These are phyloP conservation scores for Rhodomyrtus psidioides DNA, from an alignment of 441 rosid genomes.

Conservation along the genomic window DNA sequence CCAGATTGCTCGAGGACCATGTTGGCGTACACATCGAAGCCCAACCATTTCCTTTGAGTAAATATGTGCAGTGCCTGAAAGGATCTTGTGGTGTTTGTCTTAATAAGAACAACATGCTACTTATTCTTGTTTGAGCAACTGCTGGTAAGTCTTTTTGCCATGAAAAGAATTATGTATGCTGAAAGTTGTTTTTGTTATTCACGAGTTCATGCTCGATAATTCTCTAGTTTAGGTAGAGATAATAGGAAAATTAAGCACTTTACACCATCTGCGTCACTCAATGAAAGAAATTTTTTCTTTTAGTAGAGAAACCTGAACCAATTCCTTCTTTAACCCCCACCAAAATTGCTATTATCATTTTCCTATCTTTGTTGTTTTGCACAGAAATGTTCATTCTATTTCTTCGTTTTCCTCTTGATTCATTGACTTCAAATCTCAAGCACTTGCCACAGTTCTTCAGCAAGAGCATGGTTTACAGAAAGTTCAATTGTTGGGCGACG, in stretches of 20 bases:
- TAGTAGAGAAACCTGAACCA: not conserved
- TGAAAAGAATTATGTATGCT: not conserved
- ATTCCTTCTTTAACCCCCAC: not conserved
- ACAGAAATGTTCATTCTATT: not conserved
- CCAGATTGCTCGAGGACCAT: too few relatives aligned
- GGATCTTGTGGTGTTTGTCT: slow-evolving; percentile 85
- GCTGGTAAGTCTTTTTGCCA: slow-evolving; percentile 49
- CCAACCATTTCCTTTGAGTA: not conserved
- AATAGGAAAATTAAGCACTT: not conserved
- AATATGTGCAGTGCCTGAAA: slow-evolving; percentile 79
- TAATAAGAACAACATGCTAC: slow-evolving; percentile 87
- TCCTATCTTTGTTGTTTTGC: not conserved
- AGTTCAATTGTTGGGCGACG: not conserved
- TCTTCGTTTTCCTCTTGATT: slow-evolving; percentile 32
- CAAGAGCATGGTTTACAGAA: not conserved
- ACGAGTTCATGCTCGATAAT: not conserved
- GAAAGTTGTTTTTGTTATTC: not conserved
- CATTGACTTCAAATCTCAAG: slow-evolving; percentile 55
- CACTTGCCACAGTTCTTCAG: slow-evolving; percentile 18
- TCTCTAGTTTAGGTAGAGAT: not conserved
- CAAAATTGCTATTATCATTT: not conserved
- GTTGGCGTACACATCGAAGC: too few relatives aligned
- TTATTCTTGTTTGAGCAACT: slow-evolving; percentile 97
- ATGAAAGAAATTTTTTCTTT: not conserved
- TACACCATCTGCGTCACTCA: not conserved